Percentiles rank a stretch among this genome's conserved stretches.
Evolutionary conservation across 1,284 basidiomycete species (phyloP).

Genomic region (Ceratobasidium sp.): DNA sequence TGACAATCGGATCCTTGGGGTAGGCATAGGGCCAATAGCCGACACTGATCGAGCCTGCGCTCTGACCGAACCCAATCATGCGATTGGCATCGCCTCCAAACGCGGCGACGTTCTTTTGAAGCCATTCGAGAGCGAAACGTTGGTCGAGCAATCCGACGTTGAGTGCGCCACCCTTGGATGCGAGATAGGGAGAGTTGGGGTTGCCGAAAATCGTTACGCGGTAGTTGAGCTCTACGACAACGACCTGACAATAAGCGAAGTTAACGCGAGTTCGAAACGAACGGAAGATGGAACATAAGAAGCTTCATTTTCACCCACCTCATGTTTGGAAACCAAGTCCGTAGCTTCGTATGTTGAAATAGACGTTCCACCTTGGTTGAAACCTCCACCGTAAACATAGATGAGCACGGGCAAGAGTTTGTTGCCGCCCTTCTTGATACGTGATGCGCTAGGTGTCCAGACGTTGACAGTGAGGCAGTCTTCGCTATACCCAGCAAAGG

Average conservation of each 20-base stretch:
- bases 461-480: conserved; percentile 37
- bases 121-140: conserved; percentile 55
- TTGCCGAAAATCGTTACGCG: conserved; percentile 35
- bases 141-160: conserved; percentile 53
- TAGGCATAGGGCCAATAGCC: conserved; percentile 23
- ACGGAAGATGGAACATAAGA: conserved; percentile 12
- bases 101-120: conserved; percentile 52
- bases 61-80: conserved; percentile 45
- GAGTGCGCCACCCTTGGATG: conserved; percentile 43
- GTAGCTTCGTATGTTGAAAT: conserved; percentile 22
- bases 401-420: conserved; percentile 30
- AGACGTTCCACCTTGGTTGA: conserved; percentile 24
- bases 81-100: conserved; percentile 55
- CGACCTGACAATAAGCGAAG: not conserved
- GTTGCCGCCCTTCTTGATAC: conserved; percentile 17
- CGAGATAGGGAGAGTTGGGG: conserved; percentile 36
- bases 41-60: conserved; percentile 23
- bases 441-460: conserved; percentile 31
- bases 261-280: too few species aligned
- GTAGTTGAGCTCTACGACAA: conserved; percentile 26
- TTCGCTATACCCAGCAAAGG: conserved; percentile 18
- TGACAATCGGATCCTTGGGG: conserved; percentile 31
- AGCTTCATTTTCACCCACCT: conserved; percentile 28
- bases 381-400: conserved; percentile 36
- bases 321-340: conserved; percentile 27